Evolutionary conservation across 73 alveolate species (phyloP).

Genomic region (Tetrahymena elliotti): DNA sequence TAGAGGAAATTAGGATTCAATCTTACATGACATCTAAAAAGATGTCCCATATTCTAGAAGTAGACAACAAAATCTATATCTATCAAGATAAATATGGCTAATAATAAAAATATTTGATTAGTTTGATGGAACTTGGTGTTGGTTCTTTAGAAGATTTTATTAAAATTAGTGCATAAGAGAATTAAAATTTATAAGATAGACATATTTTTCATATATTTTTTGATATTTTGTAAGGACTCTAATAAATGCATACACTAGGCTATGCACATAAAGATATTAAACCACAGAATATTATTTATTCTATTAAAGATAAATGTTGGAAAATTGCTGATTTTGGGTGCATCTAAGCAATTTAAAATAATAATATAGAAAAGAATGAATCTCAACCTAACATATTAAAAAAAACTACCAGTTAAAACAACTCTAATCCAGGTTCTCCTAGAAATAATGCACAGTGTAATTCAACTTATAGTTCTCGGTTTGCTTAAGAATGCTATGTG

Average conservation of each 20-base stretch:
- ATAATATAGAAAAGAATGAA: not conserved
- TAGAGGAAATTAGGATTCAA: not conserved
- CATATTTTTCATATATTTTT: not conserved
- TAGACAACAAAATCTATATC: not conserved
- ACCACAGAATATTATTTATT: not conserved
- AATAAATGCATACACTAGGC: not conserved
- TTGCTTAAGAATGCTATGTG: not conserved
- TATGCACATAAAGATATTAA: not conserved
- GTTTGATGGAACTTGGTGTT: not conserved
- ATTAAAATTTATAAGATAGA: not conserved
- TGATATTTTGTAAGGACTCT: not conserved
- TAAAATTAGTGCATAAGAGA: not conserved
- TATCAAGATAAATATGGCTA: not conserved
- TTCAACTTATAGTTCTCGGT: not conserved
- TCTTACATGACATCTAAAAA: not conserved
- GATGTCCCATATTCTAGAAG: not conserved
- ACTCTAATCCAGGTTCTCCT: not conserved
- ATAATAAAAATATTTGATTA: not conserved
- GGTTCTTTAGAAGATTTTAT: not conserved
- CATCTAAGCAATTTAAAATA: not conserved
- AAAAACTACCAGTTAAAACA: not conserved
- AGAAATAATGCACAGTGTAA: not conserved
- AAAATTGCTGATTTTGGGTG: not conserved
- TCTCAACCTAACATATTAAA: not conserved
- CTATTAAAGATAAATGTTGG: not conserved